Evolutionary conservation across 2,329 filamentous ascomycete genomes (phyloP).

Genomic region (Scedosporium apiospermum): DNA sequence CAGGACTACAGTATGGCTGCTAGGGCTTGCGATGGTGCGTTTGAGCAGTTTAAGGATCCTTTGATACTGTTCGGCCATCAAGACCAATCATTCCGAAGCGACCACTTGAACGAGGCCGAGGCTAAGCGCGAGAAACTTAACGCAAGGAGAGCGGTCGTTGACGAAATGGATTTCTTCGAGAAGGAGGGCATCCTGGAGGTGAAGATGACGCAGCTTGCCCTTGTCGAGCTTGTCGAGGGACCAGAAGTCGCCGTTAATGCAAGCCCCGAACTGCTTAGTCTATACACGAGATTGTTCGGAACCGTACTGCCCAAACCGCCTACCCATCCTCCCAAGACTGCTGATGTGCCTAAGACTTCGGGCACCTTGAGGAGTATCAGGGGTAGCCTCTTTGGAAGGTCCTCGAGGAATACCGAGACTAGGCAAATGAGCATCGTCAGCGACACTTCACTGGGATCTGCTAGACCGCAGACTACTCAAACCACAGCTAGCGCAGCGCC

Average conservation of each 20-base stretch:
- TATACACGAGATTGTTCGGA: conserved; percentile 77
- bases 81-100: conserved; percentile 49
- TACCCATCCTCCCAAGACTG: conserved; percentile 28
- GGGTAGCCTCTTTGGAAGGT: conserved; percentile 63
- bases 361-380: conserved; percentile 61
- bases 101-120: conserved; percentile 54
- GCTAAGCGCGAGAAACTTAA: conserved; percentile 12
- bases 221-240: conserved; percentile 76
- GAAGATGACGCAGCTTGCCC: conserved; percentile 85
- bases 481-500: conserved; percentile 43
- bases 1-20: conserved; percentile 76
- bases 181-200: conserved; percentile 85
- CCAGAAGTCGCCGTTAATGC: conserved; percentile 80
- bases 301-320: conserved; percentile 35
- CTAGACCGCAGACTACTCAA: conserved; percentile 29
- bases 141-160: conserved; percentile 39
- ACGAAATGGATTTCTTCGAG: conserved; percentile 74
- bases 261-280: conserved; percentile 70
- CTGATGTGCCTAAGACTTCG: conserved; percentile 56
- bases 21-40: conserved; percentile 78
- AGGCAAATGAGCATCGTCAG: conserved; percentile 11
- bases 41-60: conserved; percentile 77
- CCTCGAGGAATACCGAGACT: conserved; percentile 3
- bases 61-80: conserved; percentile 58
- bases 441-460: conserved; percentile 12